Evolutionary conservation across 176 grass and related monocot species (phyloP).

Genomic region (Metroxylon sagu): DNA sequence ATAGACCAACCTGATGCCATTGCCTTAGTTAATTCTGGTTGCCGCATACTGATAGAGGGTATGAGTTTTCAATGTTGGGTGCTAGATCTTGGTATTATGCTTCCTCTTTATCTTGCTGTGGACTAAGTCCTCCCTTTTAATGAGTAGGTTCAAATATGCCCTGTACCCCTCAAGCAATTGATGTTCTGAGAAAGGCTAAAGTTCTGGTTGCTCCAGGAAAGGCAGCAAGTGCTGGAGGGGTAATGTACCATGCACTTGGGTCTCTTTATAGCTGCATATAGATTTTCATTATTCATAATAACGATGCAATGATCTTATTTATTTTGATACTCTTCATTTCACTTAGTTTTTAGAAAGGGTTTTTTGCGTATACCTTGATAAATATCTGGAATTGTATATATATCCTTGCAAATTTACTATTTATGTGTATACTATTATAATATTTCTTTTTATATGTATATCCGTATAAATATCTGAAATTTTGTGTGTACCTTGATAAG

Average conservation of each 20-base stretch:
- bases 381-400: too few relatives aligned
- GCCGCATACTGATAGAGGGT: conserved; percentile 86
- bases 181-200: conserved; percentile 85
- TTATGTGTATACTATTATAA: too few relatives aligned
- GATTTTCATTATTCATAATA: too few relatives aligned
- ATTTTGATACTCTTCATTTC: too few relatives aligned
- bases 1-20: conserved; percentile 74
- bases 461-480: too few relatives aligned
- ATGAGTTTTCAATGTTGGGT: neutral
- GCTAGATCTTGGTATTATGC: conserved; percentile 14
- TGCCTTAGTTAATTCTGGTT: conserved; percentile 76
- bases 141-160: conserved; percentile 92
- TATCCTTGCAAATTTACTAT: too few relatives aligned
- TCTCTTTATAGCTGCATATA: too few relatives aligned
- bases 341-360: too few relatives aligned
- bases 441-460: too few relatives aligned
- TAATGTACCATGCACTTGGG: conserved; percentile 32
- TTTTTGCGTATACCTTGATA: too few relatives aligned
- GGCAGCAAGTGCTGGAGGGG: conserved; percentile 93
- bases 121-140: conserved; percentile 23
- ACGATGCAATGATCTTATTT: too few relatives aligned
- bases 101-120: conserved; percentile 10
- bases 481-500: too few relatives aligned
- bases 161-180: conserved; percentile 73
- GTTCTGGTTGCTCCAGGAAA: conserved; percentile 91